These are phyloP conservation scores for Serendipita sp. DNA, from an alignment of 768 basidiomycete genomes.

Conservation along the genomic window DNA sequence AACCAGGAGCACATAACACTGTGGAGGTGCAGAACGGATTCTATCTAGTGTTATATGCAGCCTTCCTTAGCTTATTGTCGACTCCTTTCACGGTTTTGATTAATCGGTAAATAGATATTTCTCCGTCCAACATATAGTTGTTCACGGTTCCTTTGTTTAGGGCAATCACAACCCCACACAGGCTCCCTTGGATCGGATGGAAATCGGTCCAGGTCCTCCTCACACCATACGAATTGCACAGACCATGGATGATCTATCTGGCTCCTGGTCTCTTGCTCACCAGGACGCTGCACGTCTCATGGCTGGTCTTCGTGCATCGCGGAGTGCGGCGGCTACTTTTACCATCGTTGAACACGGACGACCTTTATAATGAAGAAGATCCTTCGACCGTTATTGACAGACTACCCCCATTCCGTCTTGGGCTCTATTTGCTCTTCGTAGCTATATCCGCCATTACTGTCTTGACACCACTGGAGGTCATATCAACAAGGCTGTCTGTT, in stretches of 20 bases:
- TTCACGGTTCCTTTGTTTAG: constrained; percentile 23
- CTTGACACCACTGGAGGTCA: constrained; percentile 65
- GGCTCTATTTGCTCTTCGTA: constrained; percentile 37
- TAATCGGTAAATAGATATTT: constrained; percentile 37
- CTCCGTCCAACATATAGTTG: not conserved
- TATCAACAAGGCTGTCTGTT: constrained; percentile 59
- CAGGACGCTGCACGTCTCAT: constrained; percentile 28
- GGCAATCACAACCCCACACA: constrained; percentile 69
- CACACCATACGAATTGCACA: constrained; percentile 63
- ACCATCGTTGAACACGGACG: constrained; percentile 28
- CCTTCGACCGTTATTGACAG: constrained; percentile 27
- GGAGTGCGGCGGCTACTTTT: constrained; percentile 37
- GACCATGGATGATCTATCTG: constrained; percentile 65
- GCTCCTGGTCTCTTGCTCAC: constrained; percentile 48
- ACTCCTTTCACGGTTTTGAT: constrained; percentile 59
- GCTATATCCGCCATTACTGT: constrained; percentile 43
- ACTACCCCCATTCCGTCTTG: constrained; percentile 17
- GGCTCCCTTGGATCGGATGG: constrained; percentile 44
- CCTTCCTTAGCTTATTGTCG: constrained; percentile 47
- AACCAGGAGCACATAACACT: constrained; percentile 40
- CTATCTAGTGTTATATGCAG: constrained; percentile 45
- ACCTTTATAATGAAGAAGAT: constrained; percentile 19
- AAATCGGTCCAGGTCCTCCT: constrained; percentile 51
- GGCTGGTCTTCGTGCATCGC: constrained; percentile 28
- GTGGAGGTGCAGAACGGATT: constrained; percentile 44